Percentiles rank a stretch among this genome's conserved stretches.
Conservation (phyloP, 805 yeast species). For the Candida nemodendra region DNA sequence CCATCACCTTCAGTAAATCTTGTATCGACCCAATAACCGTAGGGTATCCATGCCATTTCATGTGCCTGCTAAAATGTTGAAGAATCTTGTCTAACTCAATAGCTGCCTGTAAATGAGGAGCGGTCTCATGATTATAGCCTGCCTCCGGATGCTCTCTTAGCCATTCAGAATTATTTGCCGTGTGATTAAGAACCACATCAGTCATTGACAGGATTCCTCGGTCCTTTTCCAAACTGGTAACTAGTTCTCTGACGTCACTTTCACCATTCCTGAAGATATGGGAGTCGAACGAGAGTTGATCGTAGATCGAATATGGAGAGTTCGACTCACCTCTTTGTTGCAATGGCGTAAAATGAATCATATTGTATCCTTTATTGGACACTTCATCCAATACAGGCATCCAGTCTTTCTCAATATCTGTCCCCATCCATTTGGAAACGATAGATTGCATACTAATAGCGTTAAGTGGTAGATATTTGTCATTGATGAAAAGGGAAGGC, state of each 20-base stretch:
- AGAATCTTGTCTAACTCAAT: constrained; percentile 77
- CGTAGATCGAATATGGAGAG: constrained; percentile 90
- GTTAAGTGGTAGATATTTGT: constrained; percentile 63
- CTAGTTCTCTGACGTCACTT: constrained; percentile 52
- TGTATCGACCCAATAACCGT: constrained; percentile 45
- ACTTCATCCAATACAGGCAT: constrained; percentile 58
- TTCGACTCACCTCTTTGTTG: constrained; percentile 86
- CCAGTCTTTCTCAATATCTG: constrained; percentile 55
- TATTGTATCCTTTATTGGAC: constrained; percentile 79
- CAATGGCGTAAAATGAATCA: constrained; percentile 94
- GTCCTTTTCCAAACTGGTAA: constrained; percentile 47
- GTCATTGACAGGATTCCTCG: constrained; percentile 74
- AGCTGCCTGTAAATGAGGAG: constrained; percentile 86
- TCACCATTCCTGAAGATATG: constrained; percentile 52
- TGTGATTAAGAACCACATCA: constrained; percentile 92
- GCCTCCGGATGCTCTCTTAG: constrained; percentile 81
- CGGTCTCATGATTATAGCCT: constrained; percentile 82
- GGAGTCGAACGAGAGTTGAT: constrained; percentile 79
- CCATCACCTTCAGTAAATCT: constrained; percentile 63
- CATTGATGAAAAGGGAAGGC: constrained; percentile 63
- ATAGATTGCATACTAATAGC: constrained; percentile 80
- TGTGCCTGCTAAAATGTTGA: constrained; percentile 57
- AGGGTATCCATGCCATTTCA: constrained; percentile 62
- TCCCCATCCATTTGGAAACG: constrained; percentile 90
- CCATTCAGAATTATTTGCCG: constrained; percentile 91